These are phyloP conservation scores for Colletotrichum karsti DNA, from an alignment of 2,329 filamentous ascomycete genomes.

Conservation along the genomic window DNA sequence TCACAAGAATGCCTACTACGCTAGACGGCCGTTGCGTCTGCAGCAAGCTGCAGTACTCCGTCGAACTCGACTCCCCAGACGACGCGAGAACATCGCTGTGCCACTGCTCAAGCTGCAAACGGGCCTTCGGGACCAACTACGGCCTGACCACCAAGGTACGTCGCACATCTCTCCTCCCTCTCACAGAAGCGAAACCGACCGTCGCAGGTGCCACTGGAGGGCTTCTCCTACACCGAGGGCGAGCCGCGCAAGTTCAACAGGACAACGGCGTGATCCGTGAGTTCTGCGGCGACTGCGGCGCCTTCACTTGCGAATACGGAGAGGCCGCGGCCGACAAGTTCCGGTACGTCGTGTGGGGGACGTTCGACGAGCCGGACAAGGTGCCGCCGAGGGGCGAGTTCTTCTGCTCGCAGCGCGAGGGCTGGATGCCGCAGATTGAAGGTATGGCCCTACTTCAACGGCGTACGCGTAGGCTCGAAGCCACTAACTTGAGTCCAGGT, in stretches of 20 bases:
- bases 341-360: constrained; percentile 54
- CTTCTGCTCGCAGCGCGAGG: constrained; percentile 55
- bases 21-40: constrained; percentile 14
- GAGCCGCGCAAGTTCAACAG: constrained; percentile 38
- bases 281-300: constrained; percentile 41
- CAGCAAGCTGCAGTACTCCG: constrained; percentile 33
- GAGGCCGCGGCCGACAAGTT: constrained; percentile 48
- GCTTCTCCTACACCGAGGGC: constrained; percentile 37
- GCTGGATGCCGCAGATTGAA: constrained; percentile 60
- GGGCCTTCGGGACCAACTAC: constrained; percentile 43
- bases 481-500: background rate
- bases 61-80: constrained; percentile 35
- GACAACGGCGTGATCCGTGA: constrained; percentile 42
- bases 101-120: constrained; percentile 42
- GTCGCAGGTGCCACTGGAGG: constrained; percentile 30
- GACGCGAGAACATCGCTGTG: constrained; percentile 41
- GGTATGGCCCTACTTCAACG: constrained; percentile 36
- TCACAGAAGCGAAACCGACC: background rate
- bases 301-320: constrained; percentile 43
- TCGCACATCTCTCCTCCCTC: background rate
- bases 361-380: constrained; percentile 55
- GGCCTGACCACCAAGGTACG: constrained; percentile 40
- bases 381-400: constrained; percentile 64
- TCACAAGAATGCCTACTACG: background rate
- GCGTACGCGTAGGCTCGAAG: background rate